phyloP scores from a whole-genome alignment of 1,139 yeast genomes.

The Saccharomyces hybrid region DNA sequence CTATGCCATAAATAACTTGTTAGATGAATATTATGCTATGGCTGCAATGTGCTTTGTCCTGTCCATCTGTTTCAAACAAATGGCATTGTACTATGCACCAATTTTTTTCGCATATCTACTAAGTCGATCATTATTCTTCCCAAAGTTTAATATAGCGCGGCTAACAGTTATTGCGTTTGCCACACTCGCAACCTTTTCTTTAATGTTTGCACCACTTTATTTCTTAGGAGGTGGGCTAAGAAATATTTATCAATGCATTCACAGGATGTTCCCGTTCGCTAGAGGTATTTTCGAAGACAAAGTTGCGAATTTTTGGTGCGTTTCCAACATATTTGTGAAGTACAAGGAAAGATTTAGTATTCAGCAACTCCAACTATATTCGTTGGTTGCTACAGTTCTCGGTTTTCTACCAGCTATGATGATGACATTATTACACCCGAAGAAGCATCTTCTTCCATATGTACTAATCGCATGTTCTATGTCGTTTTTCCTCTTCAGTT shows the following conservation, averaged over 20 bases:
- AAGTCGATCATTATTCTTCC: conserved; percentile 32
- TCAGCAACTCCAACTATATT: conserved; percentile 52
- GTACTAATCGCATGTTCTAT: conserved; percentile 78
- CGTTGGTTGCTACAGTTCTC: conserved; percentile 55
- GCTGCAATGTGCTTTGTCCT: conserved; percentile 78
- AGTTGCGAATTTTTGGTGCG: conserved; percentile 97
- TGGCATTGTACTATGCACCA: conserved; percentile 92
- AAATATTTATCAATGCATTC: conserved; percentile 39
- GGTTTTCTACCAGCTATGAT: conserved; percentile 64
- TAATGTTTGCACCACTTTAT: conserved; percentile 57
- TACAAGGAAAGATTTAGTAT: conserved; percentile 50
- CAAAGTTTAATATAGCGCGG: conserved; percentile 39
- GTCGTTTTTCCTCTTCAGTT: conserved; percentile 83
- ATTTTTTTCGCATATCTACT: conserved; percentile 63
- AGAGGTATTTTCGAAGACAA: conserved; percentile 97
- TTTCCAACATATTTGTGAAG: conserved; percentile 69
- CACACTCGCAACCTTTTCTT: conserved; percentile 48
- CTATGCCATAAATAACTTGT: conserved; percentile 56
- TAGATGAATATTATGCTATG: conserved; percentile 53
- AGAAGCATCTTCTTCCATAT: conserved; percentile 50
- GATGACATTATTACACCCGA: conserved; percentile 46
- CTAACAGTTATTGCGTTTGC: conserved; percentile 55
- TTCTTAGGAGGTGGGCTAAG: conserved; percentile 35
- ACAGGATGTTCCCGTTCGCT: conserved; percentile 81
- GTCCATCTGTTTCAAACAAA: conserved; percentile 81